Percentiles rank a stretch among this genome's conserved stretches.
phyloP scores from a whole-genome alignment of 805 yeast genomes.

The Metschnikowia sp. region DNA sequence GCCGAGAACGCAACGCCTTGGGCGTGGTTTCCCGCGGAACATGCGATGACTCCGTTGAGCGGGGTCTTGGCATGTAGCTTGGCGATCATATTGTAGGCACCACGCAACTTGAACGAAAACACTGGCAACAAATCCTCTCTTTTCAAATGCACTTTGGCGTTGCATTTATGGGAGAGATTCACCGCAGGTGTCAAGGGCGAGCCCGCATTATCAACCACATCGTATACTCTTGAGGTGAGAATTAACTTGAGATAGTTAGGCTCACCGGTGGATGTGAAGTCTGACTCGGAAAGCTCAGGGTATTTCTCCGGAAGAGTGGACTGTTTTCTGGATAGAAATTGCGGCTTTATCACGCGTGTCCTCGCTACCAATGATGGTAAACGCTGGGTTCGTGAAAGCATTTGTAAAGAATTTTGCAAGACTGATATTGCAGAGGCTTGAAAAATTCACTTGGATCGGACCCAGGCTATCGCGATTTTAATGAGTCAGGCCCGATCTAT shows the following conservation, averaged over 20 bases:
- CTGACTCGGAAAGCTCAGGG: conserved; percentile 49
- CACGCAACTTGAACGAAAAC: conserved; percentile 92
- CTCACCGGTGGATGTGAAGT: conserved; percentile 53
- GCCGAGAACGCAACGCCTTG: conserved; percentile 98
- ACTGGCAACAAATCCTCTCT: conserved; percentile 95
- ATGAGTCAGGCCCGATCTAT: background rate
- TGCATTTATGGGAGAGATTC: conserved; percentile 69
- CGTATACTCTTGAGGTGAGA: conserved; percentile 89
- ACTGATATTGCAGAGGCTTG: too few species aligned
- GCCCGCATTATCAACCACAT: conserved; percentile 74
- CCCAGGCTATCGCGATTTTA: conserved; percentile 1
- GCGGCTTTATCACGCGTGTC: background rate
- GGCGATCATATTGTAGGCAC: conserved; percentile 97
- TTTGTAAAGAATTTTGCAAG: background rate
- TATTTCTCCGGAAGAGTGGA: conserved; percentile 24
- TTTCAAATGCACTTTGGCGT: conserved; percentile 73
- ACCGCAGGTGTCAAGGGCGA: conserved; percentile 80
- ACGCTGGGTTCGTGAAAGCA: conserved; percentile 5
- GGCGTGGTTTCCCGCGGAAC: conserved; percentile 99
- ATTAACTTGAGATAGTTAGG: conserved; percentile 95
- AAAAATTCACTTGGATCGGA: too few species aligned
- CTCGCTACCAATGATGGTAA: background rate
- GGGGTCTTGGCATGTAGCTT: conserved; percentile 62
- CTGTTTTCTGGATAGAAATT: conserved; percentile 1
- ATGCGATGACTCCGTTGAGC: conserved; percentile 88